These are phyloP conservation scores for Podospora pseudocomata DNA, from an alignment of 495 filamentous ascomycete genomes.

Conservation along the genomic window DNA sequence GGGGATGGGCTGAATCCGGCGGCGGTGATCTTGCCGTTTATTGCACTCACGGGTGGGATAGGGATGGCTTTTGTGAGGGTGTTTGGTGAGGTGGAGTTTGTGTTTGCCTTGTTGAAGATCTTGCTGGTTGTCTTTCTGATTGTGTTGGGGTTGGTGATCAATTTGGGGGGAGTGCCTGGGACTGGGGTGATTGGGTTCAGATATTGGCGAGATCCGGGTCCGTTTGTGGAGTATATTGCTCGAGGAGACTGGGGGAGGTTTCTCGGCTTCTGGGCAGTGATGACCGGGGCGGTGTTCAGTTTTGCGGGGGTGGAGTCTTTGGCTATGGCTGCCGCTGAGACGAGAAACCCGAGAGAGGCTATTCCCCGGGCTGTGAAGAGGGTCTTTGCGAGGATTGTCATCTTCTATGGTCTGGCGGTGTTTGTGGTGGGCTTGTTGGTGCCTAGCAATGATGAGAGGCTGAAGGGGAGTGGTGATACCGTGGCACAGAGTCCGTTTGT, in stretches of 20 bases:
- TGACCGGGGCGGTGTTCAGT: constrained; percentile 57
- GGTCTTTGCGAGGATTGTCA: constrained; percentile 66
- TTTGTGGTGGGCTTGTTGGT: constrained; percentile 75
- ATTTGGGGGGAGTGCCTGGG: constrained; percentile 57
- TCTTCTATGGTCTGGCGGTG: constrained; percentile 67
- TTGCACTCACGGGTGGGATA: constrained; percentile 51
- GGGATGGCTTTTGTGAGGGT: constrained; percentile 53
- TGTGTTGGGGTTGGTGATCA: constrained; percentile 63
- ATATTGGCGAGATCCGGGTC: constrained; percentile 67
- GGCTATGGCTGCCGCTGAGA: constrained; percentile 70
- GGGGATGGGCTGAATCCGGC: constrained; percentile 42
- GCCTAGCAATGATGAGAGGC: constrained; percentile 51
- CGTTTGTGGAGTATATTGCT: constrained; percentile 60
- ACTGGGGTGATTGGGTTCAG: constrained; percentile 59
- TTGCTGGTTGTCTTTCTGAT: constrained; percentile 62
- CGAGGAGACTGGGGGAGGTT: constrained; percentile 51
- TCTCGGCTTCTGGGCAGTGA: constrained; percentile 57
- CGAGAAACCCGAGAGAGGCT: constrained; percentile 64
- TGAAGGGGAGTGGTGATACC: constrained; percentile 43
- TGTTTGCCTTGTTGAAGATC: constrained; percentile 59
- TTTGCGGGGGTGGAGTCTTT: constrained; percentile 57
- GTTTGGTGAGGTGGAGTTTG: constrained; percentile 63
- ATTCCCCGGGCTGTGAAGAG: constrained; percentile 68
- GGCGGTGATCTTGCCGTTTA: constrained; percentile 54
- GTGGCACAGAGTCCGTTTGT: constrained; percentile 69